Base-by-base conservation (phyloP, 2,329 filamentous ascomycete species). In the Lecanicillium sp. region DNA sequence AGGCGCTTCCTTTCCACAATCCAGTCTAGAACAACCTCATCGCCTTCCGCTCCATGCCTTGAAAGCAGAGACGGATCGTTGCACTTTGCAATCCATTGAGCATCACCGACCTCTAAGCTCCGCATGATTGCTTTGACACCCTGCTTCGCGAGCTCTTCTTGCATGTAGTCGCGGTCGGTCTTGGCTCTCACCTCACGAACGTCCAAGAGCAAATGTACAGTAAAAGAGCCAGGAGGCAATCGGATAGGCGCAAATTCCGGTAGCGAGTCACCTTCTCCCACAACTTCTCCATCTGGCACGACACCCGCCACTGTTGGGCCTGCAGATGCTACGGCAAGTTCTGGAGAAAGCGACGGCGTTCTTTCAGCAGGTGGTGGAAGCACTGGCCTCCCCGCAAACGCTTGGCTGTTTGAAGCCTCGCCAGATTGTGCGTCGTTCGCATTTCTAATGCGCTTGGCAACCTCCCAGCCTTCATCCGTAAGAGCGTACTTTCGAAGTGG, bases 1-100 rank as follows among this genome's bases (percentile, higher is more conserved):
- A 89, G 70, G 8, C 85, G 71, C 55, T 92, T 92, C 44, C 85
- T 73, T 60, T 92, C 85, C 2, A 88, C 73, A 32, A 92, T 85
- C 70, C 80, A 86, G 56, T 90, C 85, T 4, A 92, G 66, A 33
- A 87, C 76, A 11, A 90, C 60, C 55, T 89, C 84, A 42, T 78
- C 72, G 13, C 80, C 78, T 51, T 81, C 75, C 2, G 67, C 64
- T 11, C 80, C 80, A 36, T 73, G 63, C 4, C 64, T 65, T 2
- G 67, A 50, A 5, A 86, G 66, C 19, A 77, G 65, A 9, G 58
- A 58, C 0, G 75, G 62, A 42, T 85, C 73, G 48, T 78, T 68
- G 50, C 75, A 78, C 55, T 83, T 86, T 29, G 85, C 85, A 25
- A 92, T 71, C 85, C 85, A 92, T 43, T 87, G 71, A 0, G 77